phyloP scores from a whole-genome alignment of 1,284 basidiomycete species.

The Neolentinus lepideus region DNA sequence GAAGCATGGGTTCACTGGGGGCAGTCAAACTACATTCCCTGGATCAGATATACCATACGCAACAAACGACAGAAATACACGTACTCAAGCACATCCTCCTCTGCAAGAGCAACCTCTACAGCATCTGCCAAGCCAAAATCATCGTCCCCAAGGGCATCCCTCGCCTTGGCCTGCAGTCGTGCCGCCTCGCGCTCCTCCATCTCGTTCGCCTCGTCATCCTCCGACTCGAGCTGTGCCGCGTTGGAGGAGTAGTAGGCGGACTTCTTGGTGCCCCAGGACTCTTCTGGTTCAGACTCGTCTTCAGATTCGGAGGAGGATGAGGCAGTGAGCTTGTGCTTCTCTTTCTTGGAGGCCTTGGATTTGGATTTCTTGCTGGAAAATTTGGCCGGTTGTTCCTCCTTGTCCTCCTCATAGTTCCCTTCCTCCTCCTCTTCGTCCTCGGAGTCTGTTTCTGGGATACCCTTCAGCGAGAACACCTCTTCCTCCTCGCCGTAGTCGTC shows the following conservation, averaged over 20 bases:
- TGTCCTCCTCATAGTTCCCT: constrained; percentile 31
- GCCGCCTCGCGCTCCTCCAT: constrained; percentile 86
- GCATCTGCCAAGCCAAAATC: constrained; percentile 84
- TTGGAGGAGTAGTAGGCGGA: constrained; percentile 83
- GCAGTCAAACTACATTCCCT: constrained; percentile 8
- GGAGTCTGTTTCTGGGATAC: constrained; percentile 29
- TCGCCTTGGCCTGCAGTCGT: constrained; percentile 70
- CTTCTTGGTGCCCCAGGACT: constrained; percentile 76
- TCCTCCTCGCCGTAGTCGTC: constrained; percentile 51
- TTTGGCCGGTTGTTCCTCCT: constrained; percentile 39
- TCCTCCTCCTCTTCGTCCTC: constrained; percentile 41
- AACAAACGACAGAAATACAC: too few species aligned
- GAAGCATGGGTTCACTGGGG: constrained; percentile 15
- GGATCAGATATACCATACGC: constrained; percentile 1
- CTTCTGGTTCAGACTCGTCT: constrained; percentile 52
- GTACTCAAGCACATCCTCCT: constrained; percentile 33
- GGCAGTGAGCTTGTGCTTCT: constrained; percentile 14
- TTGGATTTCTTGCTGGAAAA: constrained; percentile 13
- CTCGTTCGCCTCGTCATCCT: constrained; percentile 81
- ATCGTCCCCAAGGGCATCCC: constrained; percentile 66
- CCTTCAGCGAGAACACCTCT: constrained; percentile 66
- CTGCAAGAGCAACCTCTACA: constrained; percentile 30
- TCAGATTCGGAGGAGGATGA: constrained; percentile 27
- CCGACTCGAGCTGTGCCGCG: constrained; percentile 71
- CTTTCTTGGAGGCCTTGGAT: constrained; percentile 26